Conservation (phyloP, 148 eudicot genomes). For the Pharnaceum exiguum region DNA sequence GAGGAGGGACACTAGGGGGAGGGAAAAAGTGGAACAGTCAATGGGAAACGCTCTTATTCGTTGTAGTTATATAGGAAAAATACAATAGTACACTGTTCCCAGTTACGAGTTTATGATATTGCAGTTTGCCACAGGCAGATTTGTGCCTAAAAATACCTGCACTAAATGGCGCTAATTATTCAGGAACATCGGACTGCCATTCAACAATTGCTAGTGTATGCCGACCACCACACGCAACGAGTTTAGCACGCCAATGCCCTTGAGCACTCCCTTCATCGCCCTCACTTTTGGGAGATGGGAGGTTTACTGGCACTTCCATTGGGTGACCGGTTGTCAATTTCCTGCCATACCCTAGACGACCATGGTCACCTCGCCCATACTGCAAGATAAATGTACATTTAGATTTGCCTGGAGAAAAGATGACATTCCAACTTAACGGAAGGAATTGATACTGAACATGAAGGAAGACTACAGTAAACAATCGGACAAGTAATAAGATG, state of each 20-base stretch:
- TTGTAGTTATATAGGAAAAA: too few species aligned
- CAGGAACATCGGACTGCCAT: constrained; percentile 40
- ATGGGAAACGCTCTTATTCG: too few species aligned
- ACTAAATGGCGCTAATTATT: constrained; percentile 1
- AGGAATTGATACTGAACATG: too few species aligned
- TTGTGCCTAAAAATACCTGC: not conserved
- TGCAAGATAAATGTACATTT: constrained; percentile 30
- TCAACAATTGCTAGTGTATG: constrained; percentile 78
- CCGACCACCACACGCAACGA: constrained; percentile 94
- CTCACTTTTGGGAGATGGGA: constrained; percentile 50
- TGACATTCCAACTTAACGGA: too few species aligned
- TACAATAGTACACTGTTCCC: too few species aligned
- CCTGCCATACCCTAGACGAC: constrained; percentile 88
- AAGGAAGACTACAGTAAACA: too few species aligned
- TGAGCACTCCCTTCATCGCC: constrained; percentile 26
- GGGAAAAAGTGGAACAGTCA: too few species aligned
- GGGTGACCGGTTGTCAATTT: constrained; percentile 88
- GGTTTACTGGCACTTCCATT: constrained; percentile 75
- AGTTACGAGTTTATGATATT: too few species aligned
- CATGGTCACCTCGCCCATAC: constrained; percentile 99
- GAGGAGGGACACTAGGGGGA: too few species aligned
- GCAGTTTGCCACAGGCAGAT: not conserved
- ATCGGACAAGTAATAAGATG: not conserved
- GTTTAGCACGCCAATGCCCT: constrained; percentile 74
- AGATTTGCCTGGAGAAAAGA: too few species aligned